Base-by-base conservation (phyloP, 768 basidiomycete species). In the Mycena floridula region DNA sequence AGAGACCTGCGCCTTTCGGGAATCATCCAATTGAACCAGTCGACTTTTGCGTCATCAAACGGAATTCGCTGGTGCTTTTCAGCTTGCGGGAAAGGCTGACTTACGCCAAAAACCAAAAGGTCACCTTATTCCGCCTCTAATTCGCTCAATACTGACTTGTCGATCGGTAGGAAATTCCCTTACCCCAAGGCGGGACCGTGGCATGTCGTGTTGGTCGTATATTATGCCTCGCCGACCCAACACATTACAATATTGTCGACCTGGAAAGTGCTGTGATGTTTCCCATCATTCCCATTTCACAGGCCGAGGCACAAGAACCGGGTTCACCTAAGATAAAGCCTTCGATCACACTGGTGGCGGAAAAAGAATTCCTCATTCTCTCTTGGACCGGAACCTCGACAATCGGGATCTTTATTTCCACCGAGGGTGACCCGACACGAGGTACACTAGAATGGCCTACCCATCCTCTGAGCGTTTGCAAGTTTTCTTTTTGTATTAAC, bases 381-480 rank as follows among this genome's bases (percentile, higher is more conserved):
- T 88, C 87, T 2, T 93, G 85, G 77, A 92, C 84, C 1, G 94
- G 89, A 12, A 65, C 71, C 3, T 80, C 76, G 42, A 88, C 89
- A 0, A 68, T 97, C 30, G 94, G 94, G 0, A 66, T 98, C 8
- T 98, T 97, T 54, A 72, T 97, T 51, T 89, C 77, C 12, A 77
- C 81, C 0, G 76, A 79, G 2, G 93, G 91, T 0, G 92, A 95
- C 60, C 91, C 94, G 4, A 83, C 91, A 7, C 75, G 93, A 37
- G 92, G 92, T 2, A 94, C 93, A 2, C 65, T 96, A 36, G 78
- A 90, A 57, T 96, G 91, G 89, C 73, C 80, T 3, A 76, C 69
- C 40, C 82, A 94, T 67, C 89, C 92, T 0, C 65, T 79, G 20
- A 75, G 81, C 16, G 66, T 91, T 27, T 82, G 90, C 93, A 55